These are phyloP conservation scores for Fusarium tanahbumbuense DNA, from an alignment of 2,329 filamentous ascomycete genomes.

Conservation along the genomic window DNA sequence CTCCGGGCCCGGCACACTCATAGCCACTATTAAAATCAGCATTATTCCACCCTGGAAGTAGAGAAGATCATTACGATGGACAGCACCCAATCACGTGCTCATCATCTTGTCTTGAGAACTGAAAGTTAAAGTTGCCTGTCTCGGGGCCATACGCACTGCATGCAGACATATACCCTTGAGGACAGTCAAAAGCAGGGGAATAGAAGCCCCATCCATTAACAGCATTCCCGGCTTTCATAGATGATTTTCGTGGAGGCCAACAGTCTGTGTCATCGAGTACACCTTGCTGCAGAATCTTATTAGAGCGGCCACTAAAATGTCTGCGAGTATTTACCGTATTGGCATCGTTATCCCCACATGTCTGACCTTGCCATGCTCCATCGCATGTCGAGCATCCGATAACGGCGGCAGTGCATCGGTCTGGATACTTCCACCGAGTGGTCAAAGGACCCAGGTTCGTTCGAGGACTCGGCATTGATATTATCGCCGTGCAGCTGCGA, in stretches of 20 bases:
- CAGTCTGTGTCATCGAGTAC: not conserved
- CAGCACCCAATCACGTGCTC: not conserved
- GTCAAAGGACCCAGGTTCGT: constrained; percentile 7
- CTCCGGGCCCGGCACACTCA: not conserved
- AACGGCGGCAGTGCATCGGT: not conserved
- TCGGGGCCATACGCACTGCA: not conserved
- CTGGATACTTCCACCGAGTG: not conserved
- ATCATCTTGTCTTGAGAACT: not conserved
- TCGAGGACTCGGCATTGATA: not conserved
- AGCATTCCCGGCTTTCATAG: not conserved
- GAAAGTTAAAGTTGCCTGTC: not conserved
- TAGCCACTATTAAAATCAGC: not conserved
- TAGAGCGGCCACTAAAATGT: not conserved
- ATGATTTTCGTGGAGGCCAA: not conserved
- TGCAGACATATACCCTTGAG: not conserved
- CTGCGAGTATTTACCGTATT: not conserved
- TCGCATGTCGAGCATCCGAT: not conserved
- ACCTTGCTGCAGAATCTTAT: not conserved
- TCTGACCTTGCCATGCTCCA: not conserved
- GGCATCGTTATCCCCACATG: not conserved
- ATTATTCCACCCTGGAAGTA: accelerated
- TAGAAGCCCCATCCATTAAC: not conserved
- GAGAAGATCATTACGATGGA: not conserved
- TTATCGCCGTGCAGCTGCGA: too few relatives aligned
- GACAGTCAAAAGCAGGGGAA: not conserved